Evolutionary conservation across 345 rosid species (phyloP).

Genomic region (Brassica rapa): DNA sequence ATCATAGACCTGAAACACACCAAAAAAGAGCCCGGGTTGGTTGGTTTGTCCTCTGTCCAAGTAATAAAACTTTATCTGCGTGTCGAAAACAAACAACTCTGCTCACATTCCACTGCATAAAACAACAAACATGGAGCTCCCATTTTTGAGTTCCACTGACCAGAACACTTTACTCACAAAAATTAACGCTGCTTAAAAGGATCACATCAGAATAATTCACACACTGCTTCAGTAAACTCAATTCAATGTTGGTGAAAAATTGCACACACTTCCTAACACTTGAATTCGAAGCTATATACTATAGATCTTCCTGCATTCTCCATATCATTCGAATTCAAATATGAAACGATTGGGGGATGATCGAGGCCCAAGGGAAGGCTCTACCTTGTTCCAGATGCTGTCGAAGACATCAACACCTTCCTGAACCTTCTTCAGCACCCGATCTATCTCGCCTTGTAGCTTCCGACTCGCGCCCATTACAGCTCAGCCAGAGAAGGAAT

Average conservation of each 20-base stretch:
- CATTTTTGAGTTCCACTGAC: conserved; percentile 36
- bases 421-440: conserved; percentile 96
- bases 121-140: conserved; percentile 40
- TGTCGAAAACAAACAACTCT: conserved; percentile 43
- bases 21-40: conserved; percentile 29
- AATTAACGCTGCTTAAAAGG: no score
- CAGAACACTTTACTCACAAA: conserved; percentile 2
- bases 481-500: background rate
- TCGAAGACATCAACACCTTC: conserved; percentile 99
- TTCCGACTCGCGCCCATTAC: conserved; percentile 98
- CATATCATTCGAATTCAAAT: background rate
- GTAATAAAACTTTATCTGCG: conserved; percentile 37
- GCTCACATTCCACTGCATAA: conserved; percentile 47
- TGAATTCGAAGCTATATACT: background rate
- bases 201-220: no score
- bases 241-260: no score
- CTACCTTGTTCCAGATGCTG: conserved; percentile 97
- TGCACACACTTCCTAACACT: no score
- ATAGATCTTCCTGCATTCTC: conserved; percentile 27
- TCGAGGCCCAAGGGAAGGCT: background rate
- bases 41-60: conserved; percentile 35
- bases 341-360: background rate
- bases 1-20: conserved; percentile 78
- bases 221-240: no score
- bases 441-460: conserved; percentile 98